A percentile compares a stretch with the other conserved stretches of the same genome.
Evolutionary conservation across 768 basidiomycete genomes (phyloP).

Genomic region (Harrya chromipes): DNA sequence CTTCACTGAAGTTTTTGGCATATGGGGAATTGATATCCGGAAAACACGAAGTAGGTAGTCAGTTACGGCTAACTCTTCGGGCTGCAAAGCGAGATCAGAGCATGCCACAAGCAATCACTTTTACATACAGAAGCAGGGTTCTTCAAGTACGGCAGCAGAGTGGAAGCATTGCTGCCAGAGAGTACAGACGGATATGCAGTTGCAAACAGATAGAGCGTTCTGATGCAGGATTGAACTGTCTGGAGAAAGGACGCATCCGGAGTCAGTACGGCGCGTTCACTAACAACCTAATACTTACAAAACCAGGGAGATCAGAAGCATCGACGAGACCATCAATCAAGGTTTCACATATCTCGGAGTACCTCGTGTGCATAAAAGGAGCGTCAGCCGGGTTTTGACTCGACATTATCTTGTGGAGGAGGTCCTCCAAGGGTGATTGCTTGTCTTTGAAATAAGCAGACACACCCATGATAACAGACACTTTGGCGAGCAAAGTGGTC

Average conservation of each 20-base stretch:
- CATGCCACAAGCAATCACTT: background rate
- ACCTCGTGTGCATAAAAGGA: conserved; percentile 56
- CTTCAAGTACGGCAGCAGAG: conserved; percentile 87
- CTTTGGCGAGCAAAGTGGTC: conserved; percentile 56
- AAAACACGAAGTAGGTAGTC: conserved; percentile 91
- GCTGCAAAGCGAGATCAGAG: conserved; percentile 36
- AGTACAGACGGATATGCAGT: conserved; percentile 82
- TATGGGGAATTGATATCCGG: conserved; percentile 74
- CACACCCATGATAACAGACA: conserved; percentile 82
- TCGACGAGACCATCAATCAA: conserved; percentile 90
- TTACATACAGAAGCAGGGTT: conserved; percentile 69
- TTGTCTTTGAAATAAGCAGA: conserved; percentile 79
- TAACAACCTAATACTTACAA: conserved; percentile 46
- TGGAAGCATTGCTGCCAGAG: conserved; percentile 79
- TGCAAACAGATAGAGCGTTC: conserved; percentile 80
- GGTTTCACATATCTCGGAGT: conserved; percentile 77
- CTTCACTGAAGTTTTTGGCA: conserved; percentile 86
- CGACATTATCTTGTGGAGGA: conserved; percentile 78
- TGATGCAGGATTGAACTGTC: conserved; percentile 81
- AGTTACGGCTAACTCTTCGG: conserved; percentile 78
- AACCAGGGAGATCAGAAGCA: conserved; percentile 73
- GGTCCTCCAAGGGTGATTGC: conserved; percentile 79
- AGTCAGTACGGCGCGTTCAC: background rate
- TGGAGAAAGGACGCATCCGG: conserved; percentile 26
- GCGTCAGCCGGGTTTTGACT: conserved; percentile 63